phyloP scores from a whole-genome alignment of 2,329 filamentous ascomycete species.

The Aspergillus chevalieri region DNA sequence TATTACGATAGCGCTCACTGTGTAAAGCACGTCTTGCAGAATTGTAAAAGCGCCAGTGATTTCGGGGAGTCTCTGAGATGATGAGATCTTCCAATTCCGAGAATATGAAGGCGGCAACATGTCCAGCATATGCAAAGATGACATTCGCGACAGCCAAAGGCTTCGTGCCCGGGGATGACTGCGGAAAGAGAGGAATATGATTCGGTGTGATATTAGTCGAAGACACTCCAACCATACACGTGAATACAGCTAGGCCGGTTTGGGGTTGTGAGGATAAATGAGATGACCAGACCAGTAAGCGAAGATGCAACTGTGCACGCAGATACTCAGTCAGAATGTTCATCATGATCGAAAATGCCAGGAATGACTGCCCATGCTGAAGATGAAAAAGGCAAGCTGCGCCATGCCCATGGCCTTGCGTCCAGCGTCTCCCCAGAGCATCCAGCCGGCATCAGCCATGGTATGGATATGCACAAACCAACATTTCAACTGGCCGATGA shows the following conservation, averaged over 20 bases:
- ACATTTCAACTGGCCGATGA: constrained; percentile 51
- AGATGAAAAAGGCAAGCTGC: constrained; percentile 57
- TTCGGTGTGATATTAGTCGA: constrained; percentile 36
- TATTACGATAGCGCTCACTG: constrained; percentile 58
- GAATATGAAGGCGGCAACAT: constrained; percentile 63
- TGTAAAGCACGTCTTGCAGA: constrained; percentile 55
- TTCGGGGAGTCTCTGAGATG: constrained; percentile 54
- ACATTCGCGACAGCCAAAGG: constrained; percentile 60
- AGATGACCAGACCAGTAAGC: constrained; percentile 50
- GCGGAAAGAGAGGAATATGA: constrained; percentile 22
- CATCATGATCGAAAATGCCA: constrained; percentile 62
- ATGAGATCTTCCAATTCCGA: constrained; percentile 55
- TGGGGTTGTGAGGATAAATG: constrained; percentile 52
- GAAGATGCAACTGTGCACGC: constrained; percentile 57
- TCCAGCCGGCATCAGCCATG: constrained; percentile 59
- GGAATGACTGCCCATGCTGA: constrained; percentile 62
- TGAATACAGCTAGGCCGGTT: constrained; percentile 57
- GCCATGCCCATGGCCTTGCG: constrained; percentile 55
- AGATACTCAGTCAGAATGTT: constrained; percentile 53
- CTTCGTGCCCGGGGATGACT: constrained; percentile 43
- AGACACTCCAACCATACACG: constrained; percentile 58
- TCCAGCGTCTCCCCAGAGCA: constrained; percentile 54
- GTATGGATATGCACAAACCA: constrained; percentile 53
- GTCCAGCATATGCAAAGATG: constrained; percentile 60
- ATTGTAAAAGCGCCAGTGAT: constrained; percentile 55